Percentiles rank a stretch among this genome's conserved stretches.
These are phyloP conservation scores for Saprolegnia diclina DNA, from an alignment of 352 stramenopile genomes.

Conservation along the genomic window DNA sequence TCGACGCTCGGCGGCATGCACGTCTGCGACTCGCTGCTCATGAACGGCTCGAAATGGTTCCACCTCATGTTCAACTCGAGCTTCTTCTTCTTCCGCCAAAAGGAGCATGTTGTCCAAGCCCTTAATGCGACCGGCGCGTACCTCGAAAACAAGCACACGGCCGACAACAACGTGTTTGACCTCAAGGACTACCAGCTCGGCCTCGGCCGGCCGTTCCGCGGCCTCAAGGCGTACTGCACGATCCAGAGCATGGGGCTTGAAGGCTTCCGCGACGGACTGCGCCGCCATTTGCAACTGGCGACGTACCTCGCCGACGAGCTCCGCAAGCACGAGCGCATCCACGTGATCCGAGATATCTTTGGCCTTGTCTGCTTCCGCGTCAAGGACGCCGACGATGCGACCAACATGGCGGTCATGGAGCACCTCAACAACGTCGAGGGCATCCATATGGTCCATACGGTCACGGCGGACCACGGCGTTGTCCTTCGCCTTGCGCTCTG, in stretches of 20 bases:
- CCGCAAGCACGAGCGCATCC: background rate
- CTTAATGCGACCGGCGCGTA: slow-evolving; percentile 60
- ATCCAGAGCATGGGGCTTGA: slow-evolving; percentile 53
- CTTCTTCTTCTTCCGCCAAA: slow-evolving; percentile 58
- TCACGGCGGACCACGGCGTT: slow-evolving; percentile 12
- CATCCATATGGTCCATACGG: slow-evolving; percentile 23
- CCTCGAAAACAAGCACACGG: slow-evolving; percentile 57
- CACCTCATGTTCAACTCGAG: slow-evolving; percentile 62
- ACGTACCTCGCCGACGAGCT: slow-evolving; percentile 36
- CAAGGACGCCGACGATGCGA: background rate
- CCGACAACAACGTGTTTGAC: slow-evolving; percentile 37
- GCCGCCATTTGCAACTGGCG: slow-evolving; percentile 40
- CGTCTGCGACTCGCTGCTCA: slow-evolving; percentile 57
- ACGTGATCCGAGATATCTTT: slow-evolving; percentile 17
- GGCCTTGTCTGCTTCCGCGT: slow-evolving; percentile 22
- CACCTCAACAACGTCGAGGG: slow-evolving; percentile 10
- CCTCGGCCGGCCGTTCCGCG: slow-evolving; percentile 56
- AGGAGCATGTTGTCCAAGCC: slow-evolving; percentile 43
- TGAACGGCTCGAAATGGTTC: slow-evolving; percentile 77
- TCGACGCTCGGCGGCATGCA: slow-evolving; percentile 49
- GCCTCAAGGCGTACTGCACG: slow-evolving; percentile 69
- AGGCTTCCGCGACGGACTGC: slow-evolving; percentile 50
- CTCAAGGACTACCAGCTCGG: slow-evolving; percentile 78
- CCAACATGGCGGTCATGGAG: slow-evolving; percentile 16
- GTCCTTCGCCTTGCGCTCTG: slow-evolving; percentile 12